Evolutionary conservation across 306 rosid species (phyloP).

Genomic region (Medicago truncatula): DNA sequence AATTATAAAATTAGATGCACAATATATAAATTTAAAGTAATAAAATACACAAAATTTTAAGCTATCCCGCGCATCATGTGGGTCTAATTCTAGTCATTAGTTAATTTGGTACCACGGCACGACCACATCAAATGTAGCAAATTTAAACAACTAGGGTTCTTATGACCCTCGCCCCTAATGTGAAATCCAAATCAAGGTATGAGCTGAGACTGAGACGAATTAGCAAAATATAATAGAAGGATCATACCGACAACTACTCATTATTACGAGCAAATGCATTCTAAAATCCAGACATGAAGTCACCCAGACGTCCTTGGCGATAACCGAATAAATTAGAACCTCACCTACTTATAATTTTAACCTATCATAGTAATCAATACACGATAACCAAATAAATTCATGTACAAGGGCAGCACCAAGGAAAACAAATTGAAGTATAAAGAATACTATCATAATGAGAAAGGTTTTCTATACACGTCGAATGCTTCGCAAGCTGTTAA

Average conservation of each 20-base stretch:
- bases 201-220: neutral
- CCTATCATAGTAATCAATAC: conserved; percentile 21
- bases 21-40: too few relatives aligned
- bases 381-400: neutral
- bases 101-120: too few relatives aligned
- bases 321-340: neutral
- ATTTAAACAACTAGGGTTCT: neutral
- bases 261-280: neutral
- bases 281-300: neutral
- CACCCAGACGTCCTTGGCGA: neutral
- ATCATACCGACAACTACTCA: neutral
- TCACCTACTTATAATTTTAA: conserved; percentile 30
- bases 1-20: too few relatives aligned
- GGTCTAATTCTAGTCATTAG: too few relatives aligned
- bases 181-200: neutral
- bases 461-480: conserved; percentile 81
- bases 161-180: neutral
- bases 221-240: neutral
- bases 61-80: too few relatives aligned
- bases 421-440: conserved; percentile 18
- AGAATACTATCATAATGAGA: conserved; percentile 58
- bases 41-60: too few relatives aligned
- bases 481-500: conserved; percentile 77
- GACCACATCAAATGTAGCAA: neutral
- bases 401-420: conserved; percentile 22